Conservation (phyloP, 495 filamentous ascomycete species). For the Penicillium goetzii region DNA sequence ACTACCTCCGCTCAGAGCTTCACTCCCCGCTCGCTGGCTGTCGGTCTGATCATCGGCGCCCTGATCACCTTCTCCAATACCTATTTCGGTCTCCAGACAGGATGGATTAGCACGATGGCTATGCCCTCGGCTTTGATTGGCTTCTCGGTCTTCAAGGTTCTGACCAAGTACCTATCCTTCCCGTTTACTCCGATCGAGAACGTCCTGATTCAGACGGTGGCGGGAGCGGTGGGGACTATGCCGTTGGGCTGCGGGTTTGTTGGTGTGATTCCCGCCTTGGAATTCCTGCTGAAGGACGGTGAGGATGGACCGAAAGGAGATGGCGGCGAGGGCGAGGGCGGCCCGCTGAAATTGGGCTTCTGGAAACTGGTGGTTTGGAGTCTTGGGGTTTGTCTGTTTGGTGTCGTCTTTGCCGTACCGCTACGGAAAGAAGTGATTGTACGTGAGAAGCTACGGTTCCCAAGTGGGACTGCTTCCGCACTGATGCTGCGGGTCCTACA, state of each 20-base stretch:
- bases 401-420: conserved; percentile 94
- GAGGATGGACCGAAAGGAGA: conserved; percentile 60
- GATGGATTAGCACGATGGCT: conserved; percentile 83
- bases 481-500: conserved; percentile 89
- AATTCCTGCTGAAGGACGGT: conserved; percentile 74
- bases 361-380: conserved; percentile 86
- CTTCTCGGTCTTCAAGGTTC: conserved; percentile 90
- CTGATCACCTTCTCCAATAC: conserved; percentile 95
- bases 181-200: conserved; percentile 97
- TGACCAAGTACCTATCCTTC: conserved; percentile 68
- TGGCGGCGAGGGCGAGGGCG: conserved; percentile 63
- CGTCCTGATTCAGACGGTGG: conserved; percentile 95
- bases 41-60: conserved; percentile 81
- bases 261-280: conserved; percentile 88
- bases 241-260: conserved; percentile 96
- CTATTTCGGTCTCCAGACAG: conserved; percentile 97
- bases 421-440: conserved; percentile 87
- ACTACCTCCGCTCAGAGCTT: conserved; percentile 60
- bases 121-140: conserved; percentile 96
- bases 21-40: conserved; percentile 77
- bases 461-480: conserved; percentile 92
- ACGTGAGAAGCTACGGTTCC: conserved; percentile 88
- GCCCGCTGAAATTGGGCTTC: conserved; percentile 71
- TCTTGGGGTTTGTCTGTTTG: conserved; percentile 90
- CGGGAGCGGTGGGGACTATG: conserved; percentile 95